Base-by-base conservation (phyloP, 768 basidiomycete genomes). In the Lactarius hatsudake region DNA sequence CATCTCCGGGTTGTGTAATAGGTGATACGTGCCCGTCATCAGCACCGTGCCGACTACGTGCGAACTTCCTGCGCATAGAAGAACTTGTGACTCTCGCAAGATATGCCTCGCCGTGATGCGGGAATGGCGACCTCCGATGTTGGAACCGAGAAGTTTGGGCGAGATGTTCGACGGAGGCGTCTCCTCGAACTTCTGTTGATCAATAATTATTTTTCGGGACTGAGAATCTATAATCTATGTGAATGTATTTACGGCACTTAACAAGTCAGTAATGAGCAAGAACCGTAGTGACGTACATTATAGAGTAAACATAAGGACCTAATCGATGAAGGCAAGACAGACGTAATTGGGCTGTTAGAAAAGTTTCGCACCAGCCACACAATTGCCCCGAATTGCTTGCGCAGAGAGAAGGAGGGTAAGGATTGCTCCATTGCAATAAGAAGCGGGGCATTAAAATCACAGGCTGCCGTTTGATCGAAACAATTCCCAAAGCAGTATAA, bases 311-410 rank as follows among this genome's bases (percentile, higher is more conserved):
- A 59, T 12, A 40, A 38, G 36, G 58, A 59, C 23, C 58, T 59
- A 59, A 59, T 59, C 38, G 58, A 15, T 17, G 38, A 40, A 30
- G 58, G 58, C 15, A 59, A 59, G 18, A 59, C 2, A 26, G 38
- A 36, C 23, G 23, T 38, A 28, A 59, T 23, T 10, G 58, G 58
- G 38, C 34, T 28, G 20, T 59, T n/a, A 20, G 58, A 59, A 40
- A 59, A 59, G 58, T 59, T 59, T 30, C 58, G 58, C 38, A 40
- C 58, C 15, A 59, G 34, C 58, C 58, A 59, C 4, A 59, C 58
- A 34, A 59, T 40, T 23, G 36, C 36, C 15, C 34, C 34, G 58
- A 26, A 40, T 34, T 59, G 38, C 34, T 59, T 59, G 23, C 58
- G 58, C n/a, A 59, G 23, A 17, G 30, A 34, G 58, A 38, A 59